phyloP scores from a whole-genome alignment of 2,329 filamentous ascomycete genomes.

The Lojkania enalia region DNA sequence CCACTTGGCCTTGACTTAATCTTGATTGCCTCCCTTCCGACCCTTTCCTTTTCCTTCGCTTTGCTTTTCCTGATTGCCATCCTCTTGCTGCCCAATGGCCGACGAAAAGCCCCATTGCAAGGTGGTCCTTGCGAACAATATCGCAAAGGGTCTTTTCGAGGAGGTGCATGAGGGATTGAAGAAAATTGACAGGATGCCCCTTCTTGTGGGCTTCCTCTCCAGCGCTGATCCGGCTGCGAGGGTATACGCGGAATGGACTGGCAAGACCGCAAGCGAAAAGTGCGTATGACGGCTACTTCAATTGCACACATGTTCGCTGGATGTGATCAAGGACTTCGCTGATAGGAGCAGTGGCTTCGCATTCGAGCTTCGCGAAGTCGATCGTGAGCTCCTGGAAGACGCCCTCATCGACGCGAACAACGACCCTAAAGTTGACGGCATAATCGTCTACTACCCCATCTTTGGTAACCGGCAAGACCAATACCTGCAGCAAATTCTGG shows the following conservation, averaged over 20 bases:
- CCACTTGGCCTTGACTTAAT: background rate
- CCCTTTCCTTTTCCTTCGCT: background rate
- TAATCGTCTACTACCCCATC: constrained; percentile 98
- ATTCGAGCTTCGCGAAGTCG: constrained; percentile 81
- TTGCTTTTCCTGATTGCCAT: background rate
- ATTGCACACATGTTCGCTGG: too few relatives aligned
- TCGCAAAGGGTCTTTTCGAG: constrained; percentile 77
- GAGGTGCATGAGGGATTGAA: constrained; percentile 78
- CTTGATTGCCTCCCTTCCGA: background rate
- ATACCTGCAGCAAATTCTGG: constrained; percentile 93
- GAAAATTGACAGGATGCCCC: constrained; percentile 72
- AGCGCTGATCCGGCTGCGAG: constrained; percentile 88
- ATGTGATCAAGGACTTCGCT: constrained; percentile 7
- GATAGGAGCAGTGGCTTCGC: constrained; percentile 72
- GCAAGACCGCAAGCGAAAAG: constrained; percentile 96
- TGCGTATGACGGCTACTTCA: constrained; percentile 56
- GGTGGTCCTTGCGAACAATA: constrained; percentile 84
- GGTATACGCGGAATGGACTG: constrained; percentile 96
- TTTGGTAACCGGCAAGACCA: constrained; percentile 89
- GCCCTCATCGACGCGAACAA: constrained; percentile 82
- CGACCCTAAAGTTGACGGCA: constrained; percentile 76
- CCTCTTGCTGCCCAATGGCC: constrained; percentile 33
- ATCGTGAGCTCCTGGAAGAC: constrained; percentile 88
- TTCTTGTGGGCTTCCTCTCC: constrained; percentile 87
- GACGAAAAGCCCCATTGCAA: constrained; percentile 68